Conservation (phyloP, 257 asterid species). For the Voacanga thouarsii region DNA sequence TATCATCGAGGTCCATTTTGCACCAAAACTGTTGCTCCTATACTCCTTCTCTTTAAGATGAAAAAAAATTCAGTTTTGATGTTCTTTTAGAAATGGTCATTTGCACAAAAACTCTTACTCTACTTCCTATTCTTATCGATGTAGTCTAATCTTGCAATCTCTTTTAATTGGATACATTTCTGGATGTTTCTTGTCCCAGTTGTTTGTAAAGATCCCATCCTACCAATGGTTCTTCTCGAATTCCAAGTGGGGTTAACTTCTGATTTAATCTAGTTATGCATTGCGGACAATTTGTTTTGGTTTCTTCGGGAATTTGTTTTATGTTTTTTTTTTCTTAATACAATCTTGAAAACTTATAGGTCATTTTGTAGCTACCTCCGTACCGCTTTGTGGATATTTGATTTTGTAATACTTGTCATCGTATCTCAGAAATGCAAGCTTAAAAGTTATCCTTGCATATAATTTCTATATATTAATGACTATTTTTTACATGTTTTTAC, state of each 20-base stretch:
- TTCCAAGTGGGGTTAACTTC: not conserved
- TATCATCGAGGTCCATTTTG: not conserved
- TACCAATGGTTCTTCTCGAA: not conserved
- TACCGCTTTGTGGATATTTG: not conserved
- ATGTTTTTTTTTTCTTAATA: too few relatives aligned
- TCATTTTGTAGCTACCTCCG: not conserved
- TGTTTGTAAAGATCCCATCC: not conserved
- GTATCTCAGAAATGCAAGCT: conserved; percentile 7
- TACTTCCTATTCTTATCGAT: not conserved
- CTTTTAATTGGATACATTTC: conserved; percentile 9
- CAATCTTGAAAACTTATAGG: not conserved
- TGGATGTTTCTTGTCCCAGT: conserved; percentile 10
- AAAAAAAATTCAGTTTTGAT: not conserved
- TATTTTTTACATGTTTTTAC: not conserved
- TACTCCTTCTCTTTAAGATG: not conserved
- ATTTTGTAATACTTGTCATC: not conserved
- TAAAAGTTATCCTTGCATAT: not conserved
- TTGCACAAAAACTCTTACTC: not conserved
- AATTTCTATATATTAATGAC: not conserved
- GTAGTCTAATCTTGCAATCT: too few relatives aligned
- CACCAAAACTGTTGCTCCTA: not conserved
- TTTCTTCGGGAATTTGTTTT: not conserved
- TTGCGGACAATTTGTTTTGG: not conserved
- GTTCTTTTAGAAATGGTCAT: not conserved
- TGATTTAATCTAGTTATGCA: not conserved